Percentiles rank a stretch among this genome's conserved stretches.
Evolutionary conservation across 2,329 filamentous ascomycete genomes (phyloP).

Genomic region (Aspergillus thermomutatus): DNA sequence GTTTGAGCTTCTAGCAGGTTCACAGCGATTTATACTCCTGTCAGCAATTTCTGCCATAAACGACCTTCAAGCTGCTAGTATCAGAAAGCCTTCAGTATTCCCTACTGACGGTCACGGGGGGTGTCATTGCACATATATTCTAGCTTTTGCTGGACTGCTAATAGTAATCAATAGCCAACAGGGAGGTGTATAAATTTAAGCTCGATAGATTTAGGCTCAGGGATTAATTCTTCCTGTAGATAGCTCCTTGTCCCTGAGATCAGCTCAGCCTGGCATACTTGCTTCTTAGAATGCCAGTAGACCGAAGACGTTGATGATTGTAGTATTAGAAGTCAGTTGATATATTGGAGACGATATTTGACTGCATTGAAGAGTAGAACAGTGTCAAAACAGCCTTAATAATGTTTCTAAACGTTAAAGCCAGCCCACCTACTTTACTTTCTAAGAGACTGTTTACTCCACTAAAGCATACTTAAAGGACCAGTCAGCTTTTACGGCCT

Average conservation of each 20-base stretch:
- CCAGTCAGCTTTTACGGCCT: no score
- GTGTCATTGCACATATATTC: no score
- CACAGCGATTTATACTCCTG: no score
- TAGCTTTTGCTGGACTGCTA: no score
- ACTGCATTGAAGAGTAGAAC: not conserved
- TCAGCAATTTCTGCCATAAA: no score
- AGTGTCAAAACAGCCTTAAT: not conserved
- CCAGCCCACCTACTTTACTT: not conserved
- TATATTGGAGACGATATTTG: not conserved
- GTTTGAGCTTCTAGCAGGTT: no score
- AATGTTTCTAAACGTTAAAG: not conserved
- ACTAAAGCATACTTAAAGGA: not conserved
- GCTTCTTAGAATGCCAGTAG: not conserved
- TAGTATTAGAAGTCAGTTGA: not conserved
- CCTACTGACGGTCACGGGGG: no score
- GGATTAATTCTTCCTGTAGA: no score
- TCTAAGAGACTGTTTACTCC: not conserved
- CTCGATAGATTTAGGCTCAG: not conserved
- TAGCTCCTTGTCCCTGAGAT: no score
- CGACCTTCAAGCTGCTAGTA: no score
- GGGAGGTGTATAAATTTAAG: not conserved
- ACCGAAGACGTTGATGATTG: not conserved
- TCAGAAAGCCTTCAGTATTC: no score
- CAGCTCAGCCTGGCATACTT: not conserved
- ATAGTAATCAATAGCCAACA: not conserved